Conservation (phyloP, 768 basidiomycete genomes). For the Suillus subluteus region DNA sequence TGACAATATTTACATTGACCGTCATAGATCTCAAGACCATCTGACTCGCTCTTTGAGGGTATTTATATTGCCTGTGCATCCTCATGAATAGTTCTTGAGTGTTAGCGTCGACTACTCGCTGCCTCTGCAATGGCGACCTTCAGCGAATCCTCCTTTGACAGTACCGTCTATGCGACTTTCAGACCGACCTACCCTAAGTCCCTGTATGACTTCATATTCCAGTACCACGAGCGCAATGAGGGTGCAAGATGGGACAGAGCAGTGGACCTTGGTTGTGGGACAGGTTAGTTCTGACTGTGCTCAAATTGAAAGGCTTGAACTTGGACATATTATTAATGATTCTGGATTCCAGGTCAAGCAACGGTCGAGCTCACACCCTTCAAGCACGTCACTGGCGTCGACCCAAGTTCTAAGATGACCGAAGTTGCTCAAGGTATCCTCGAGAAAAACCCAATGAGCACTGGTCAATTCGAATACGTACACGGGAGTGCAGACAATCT, state of each 20-base stretch:
- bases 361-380: slow-evolving; percentile 63
- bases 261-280: slow-evolving; percentile 83
- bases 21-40: neutral
- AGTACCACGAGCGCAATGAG: slow-evolving; percentile 49
- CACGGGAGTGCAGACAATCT: slow-evolving; percentile 59
- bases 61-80: neutral
- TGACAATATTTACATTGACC: neutral
- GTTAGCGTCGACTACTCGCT: neutral
- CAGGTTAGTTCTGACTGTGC: slow-evolving; percentile 48
- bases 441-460: slow-evolving; percentile 24
- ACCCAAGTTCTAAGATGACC: slow-evolving; percentile 77
- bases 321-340: neutral
- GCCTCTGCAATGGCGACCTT: slow-evolving; percentile 68
- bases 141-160: slow-evolving; percentile 69
- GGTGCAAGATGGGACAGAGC: slow-evolving; percentile 53
- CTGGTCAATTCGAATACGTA: slow-evolving; percentile 35
- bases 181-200: slow-evolving; percentile 74
- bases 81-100: slow-evolving; percentile 1
- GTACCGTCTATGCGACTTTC: slow-evolving; percentile 64
- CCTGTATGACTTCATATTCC: slow-evolving; percentile 65
- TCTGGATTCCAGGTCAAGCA: slow-evolving; percentile 59
- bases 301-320: neutral
- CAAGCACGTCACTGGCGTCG: slow-evolving; percentile 62
- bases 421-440: slow-evolving; percentile 44
- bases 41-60: neutral